phyloP scores from a whole-genome alignment of 2,329 filamentous ascomycete genomes.

The Penicillium sp. region DNA sequence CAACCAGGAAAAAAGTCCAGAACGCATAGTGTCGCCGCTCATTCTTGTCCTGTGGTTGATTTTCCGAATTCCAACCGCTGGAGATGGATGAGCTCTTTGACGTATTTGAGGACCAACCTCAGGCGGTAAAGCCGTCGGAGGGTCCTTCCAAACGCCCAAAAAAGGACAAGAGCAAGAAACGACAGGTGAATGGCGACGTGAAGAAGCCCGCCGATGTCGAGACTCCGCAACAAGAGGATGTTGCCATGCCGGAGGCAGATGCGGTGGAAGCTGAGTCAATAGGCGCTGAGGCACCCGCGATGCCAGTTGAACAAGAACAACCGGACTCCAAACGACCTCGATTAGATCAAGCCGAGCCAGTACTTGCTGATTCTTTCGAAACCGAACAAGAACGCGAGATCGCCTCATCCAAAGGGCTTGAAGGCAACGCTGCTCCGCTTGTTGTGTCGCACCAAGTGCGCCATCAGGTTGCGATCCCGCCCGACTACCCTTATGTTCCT shows the following conservation, averaged over 20 bases:
- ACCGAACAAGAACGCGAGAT: conserved; percentile 92
- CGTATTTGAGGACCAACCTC: conserved; percentile 68
- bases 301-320: conserved; percentile 34
- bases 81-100: conserved; percentile 76
- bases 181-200: conserved; percentile 75
- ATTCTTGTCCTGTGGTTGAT: conserved; percentile 18
- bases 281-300: conserved; percentile 16
- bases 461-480: conserved; percentile 92
- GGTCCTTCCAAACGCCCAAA: conserved; percentile 38
- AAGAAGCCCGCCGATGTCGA: conserved; percentile 48
- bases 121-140: conserved; percentile 40
- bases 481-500: conserved; percentile 91
- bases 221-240: conserved; percentile 33
- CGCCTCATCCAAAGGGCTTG: conserved; percentile 68
- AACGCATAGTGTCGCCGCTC: conserved; percentile 10
- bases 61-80: conserved; percentile 13
- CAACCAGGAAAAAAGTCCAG: conserved; percentile 24
- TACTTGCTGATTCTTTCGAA: conserved; percentile 90
- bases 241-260: conserved; percentile 20
- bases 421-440: conserved; percentile 61
- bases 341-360: conserved; percentile 62
- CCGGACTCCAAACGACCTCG: conserved; percentile 48
- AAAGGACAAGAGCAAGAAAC: conserved; percentile 73
- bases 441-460: conserved; percentile 95
- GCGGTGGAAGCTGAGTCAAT: conserved; percentile 18